Base-by-base conservation (phyloP, 2,329 filamentous ascomycete genomes). In the Venturia oleaginea region DNA sequence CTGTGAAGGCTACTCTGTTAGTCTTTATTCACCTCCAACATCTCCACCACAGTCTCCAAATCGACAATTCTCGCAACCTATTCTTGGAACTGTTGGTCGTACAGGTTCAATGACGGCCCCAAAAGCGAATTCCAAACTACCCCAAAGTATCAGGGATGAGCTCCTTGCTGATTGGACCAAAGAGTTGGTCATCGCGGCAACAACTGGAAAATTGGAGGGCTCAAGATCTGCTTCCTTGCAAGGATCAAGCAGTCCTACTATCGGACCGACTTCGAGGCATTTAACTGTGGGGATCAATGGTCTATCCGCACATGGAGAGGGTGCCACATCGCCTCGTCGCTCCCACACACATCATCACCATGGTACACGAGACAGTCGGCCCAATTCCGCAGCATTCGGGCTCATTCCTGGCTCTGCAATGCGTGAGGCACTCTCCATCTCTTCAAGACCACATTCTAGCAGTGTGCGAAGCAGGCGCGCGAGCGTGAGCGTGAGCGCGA, bases 81-180 rank as follows among this genome's bases (percentile, higher is more conserved):
- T 87, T 5, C 75, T 90, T 19, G 34, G 77, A 71, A 42, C 46
- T 63, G 76, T 76, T 10, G 71, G 75, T 1, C 67, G 59, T 19
- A 30, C 59, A 38, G 37, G 30, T 17, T 46, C 63, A 10, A 32
- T 55, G 32, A 43, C 61, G 24, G 15, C 17, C 10, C 60, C 61
- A 22, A 65, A 54, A 34, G 27, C 54, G 15, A 48, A 62, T 34
- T 70, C 68, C 66, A 73, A 87, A 65, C 78, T 96, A 2, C 89
- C 91, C 0, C 74, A 78, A 19, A 81, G 79, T 34, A 84, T 91
- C 69, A 86, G 83, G 68, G 90, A 94, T 67, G 84, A 90, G 68
- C 90, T 97, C 83, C 78, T 91, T 65, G 80, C 84, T 24, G 84
- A 90, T 59, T 97, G 93, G 93, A 88, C 86, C 46, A 86, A 87